Conservation (phyloP, 345 rosid genomes). For the Geranium brycei region DNA sequence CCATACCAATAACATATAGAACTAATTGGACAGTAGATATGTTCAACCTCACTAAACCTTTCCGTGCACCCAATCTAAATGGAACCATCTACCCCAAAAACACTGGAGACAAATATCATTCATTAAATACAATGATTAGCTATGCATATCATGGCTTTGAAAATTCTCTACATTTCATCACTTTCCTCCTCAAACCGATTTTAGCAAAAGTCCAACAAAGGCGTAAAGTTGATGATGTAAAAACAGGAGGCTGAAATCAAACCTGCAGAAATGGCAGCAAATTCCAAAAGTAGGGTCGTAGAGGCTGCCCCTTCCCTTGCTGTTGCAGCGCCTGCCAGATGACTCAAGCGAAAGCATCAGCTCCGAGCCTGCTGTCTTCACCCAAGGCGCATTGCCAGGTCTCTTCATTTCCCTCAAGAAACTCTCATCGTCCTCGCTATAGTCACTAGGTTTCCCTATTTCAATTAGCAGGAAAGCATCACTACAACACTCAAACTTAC, state of each 20-base stretch:
- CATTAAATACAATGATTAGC: too few relatives aligned
- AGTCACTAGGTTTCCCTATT: neutral
- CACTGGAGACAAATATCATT: too few relatives aligned
- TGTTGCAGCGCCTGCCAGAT: constrained; percentile 25
- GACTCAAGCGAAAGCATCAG: constrained; percentile 17
- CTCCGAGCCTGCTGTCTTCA: constrained; percentile 1
- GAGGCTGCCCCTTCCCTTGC: constrained; percentile 24
- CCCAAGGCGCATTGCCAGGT: constrained; percentile 13
- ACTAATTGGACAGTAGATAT: too few relatives aligned
- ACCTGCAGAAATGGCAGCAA: constrained; percentile 46
- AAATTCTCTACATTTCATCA: too few relatives aligned
- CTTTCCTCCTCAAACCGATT: too few relatives aligned
- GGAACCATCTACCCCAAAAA: too few relatives aligned
- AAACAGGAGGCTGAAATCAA: neutral
- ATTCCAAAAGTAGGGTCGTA: constrained; percentile 27
- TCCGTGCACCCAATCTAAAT: too few relatives aligned
- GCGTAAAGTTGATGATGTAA: neutral
- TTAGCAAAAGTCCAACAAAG: too few relatives aligned
- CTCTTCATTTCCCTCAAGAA: neutral
- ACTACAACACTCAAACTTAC: too few relatives aligned
- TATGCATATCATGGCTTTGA: too few relatives aligned
- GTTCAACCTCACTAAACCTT: too few relatives aligned
- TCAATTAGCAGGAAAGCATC: neutral
- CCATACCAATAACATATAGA: too few relatives aligned
- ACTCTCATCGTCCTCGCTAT: neutral